These are phyloP conservation scores for Fusarium napiforme DNA, from an alignment of 2,329 filamentous ascomycete genomes.

Conservation along the genomic window DNA sequence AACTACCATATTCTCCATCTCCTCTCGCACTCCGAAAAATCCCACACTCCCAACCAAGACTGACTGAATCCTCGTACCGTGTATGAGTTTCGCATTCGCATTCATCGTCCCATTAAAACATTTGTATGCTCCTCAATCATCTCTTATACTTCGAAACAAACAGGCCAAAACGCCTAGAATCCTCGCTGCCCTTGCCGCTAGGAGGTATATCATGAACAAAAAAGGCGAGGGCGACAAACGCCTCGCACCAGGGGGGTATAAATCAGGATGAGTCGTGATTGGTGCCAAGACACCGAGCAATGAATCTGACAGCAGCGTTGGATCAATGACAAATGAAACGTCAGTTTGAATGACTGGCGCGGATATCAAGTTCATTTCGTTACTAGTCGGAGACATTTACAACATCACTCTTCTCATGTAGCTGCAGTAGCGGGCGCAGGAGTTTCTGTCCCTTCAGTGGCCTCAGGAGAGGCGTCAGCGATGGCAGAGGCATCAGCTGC, in stretches of 20 bases:
- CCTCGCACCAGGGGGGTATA: constrained; percentile 45
- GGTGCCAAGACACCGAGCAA: constrained; percentile 29
- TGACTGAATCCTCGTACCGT: not conserved
- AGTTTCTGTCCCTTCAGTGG: constrained; percentile 12
- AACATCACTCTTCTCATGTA: constrained; percentile 26
- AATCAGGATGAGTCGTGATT: constrained; percentile 43
- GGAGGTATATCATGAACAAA: constrained; percentile 43
- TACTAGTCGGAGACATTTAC: not conserved
- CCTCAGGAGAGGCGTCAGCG: constrained; percentile 16
- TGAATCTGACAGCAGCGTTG: constrained; percentile 15
- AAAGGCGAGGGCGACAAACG: constrained; percentile 36
- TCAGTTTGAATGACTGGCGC: not conserved
- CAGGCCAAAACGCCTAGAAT: constrained; percentile 38
- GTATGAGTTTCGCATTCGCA: constrained; percentile 4
- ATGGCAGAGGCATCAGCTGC: not conserved
- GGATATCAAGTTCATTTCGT: not conserved
- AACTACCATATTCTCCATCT: constrained; percentile 23
- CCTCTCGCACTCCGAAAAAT: not conserved
- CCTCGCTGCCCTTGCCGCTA: constrained; percentile 36
- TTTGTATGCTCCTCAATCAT: constrained; percentile 21
- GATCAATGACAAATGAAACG: not conserved
- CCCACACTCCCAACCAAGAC: not conserved
- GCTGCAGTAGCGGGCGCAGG: constrained; percentile 17
- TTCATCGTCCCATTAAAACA: constrained; percentile 34
- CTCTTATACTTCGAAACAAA: constrained; percentile 27